These are phyloP conservation scores for Ramaria sp. DNA, from an alignment of 768 basidiomycete species.

Conservation along the genomic window DNA sequence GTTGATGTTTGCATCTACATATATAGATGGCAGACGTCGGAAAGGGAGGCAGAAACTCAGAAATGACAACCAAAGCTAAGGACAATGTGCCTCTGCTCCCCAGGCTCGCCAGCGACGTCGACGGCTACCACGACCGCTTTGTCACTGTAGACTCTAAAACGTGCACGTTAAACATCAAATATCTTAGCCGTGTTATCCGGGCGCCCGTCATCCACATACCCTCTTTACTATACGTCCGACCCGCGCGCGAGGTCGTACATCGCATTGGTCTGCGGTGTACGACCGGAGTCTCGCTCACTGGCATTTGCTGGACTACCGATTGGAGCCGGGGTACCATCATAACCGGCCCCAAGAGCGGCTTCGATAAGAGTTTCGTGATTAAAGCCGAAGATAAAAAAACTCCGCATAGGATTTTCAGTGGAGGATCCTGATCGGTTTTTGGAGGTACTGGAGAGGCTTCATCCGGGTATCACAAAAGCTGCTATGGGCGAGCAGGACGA, in stretches of 20 bases:
- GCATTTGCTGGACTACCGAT: not conserved
- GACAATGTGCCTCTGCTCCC: no score
- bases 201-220: not conserved
- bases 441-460: not conserved
- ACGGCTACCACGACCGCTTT: no score
- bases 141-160: no score
- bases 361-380: not conserved
- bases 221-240: not conserved
- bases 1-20: no score
- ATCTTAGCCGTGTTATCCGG: not conserved
- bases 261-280: not conserved
- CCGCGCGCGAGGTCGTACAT: not conserved
- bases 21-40: no score
- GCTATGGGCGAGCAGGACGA: not conserved
- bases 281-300: not conserved
- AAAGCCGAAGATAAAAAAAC: slow-evolving; percentile 1
- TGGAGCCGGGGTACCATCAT: not conserved
- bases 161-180: no score
- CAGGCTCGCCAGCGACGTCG: no score
- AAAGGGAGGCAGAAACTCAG: no score
- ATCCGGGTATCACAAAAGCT: not conserved
- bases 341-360: not conserved
- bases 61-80: not conserved
- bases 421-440: slow-evolving; percentile 1
- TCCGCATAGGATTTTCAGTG: not conserved